Percentiles rank a stretch among this genome's conserved stretches.
phyloP scores from a whole-genome alignment of 257 asterid species.

The Lantana camara region DNA sequence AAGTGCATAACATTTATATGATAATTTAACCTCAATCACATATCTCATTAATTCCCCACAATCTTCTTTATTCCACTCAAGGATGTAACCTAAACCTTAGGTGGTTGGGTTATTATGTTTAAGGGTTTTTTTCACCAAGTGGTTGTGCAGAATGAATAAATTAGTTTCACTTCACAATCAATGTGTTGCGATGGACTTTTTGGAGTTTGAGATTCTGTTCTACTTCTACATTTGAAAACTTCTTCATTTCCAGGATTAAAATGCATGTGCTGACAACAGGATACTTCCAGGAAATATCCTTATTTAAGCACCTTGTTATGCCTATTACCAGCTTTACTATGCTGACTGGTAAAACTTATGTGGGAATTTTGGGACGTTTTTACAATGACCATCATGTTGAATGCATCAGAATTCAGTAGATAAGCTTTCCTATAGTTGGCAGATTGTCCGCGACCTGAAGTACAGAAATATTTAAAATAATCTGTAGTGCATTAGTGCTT shows the following conservation, averaged over 20 bases:
- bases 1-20: too few relatives aligned
- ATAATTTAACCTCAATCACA: too few relatives aligned
- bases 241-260: constrained; percentile 1
- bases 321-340: not conserved
- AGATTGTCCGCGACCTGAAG: not conserved
- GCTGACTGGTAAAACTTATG: not conserved
- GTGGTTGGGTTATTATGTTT: not conserved
- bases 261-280: not conserved
- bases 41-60: too few relatives aligned
- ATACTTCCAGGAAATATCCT: not conserved
- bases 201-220: not conserved
- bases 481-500: not conserved
- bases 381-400: not conserved
- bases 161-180: not conserved
- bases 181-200: not conserved
- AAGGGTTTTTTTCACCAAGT: not conserved
- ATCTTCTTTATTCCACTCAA: too few relatives aligned
- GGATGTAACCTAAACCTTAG: too few relatives aligned
- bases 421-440: not conserved
- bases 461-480: not conserved
- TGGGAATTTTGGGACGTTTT: not conserved
- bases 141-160: not conserved
- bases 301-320: not conserved
- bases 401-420: not conserved
- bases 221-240: not conserved